A percentile compares a stretch with the other conserved stretches of the same genome.
Evolutionary conservation across 805 yeast species (phyloP).

Genomic region (Lipomyces sp.): DNA sequence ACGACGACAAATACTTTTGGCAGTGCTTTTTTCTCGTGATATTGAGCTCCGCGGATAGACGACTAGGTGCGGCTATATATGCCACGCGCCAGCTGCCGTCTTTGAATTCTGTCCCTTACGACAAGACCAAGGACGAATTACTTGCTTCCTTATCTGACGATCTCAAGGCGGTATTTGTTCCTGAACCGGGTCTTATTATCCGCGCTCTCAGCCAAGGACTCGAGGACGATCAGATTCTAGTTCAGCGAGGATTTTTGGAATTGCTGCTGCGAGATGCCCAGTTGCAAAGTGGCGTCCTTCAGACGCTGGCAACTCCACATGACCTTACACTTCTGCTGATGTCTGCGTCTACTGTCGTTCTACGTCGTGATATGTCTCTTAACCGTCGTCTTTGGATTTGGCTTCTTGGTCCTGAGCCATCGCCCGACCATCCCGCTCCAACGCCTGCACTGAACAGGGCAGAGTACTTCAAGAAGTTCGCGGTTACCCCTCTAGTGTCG

Average conservation of each 20-base stretch:
- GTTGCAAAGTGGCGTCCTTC: slow-evolving; percentile 57
- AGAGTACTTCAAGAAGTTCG: slow-evolving; percentile 38
- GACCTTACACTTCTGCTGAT: slow-evolving; percentile 61
- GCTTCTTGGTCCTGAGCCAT: slow-evolving; percentile 76
- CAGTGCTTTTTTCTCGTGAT: slow-evolving; percentile 69
- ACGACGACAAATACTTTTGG: slow-evolving; percentile 81
- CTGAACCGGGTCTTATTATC: slow-evolving; percentile 75
- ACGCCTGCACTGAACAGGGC: slow-evolving; percentile 20
- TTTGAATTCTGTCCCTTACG: slow-evolving; percentile 42
- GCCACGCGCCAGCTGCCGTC: slow-evolving; percentile 62
- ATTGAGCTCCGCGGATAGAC: slow-evolving; percentile 72
- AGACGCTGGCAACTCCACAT: slow-evolving; percentile 44
- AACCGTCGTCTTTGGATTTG: slow-evolving; percentile 93
- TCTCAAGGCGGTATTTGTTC: slow-evolving; percentile 60
- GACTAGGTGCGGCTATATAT: slow-evolving; percentile 84
- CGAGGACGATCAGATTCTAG: slow-evolving; percentile 61
- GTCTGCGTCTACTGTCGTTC: slow-evolving; percentile 63
- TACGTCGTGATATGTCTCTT: slow-evolving; percentile 87
- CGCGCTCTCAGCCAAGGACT: slow-evolving; percentile 73
- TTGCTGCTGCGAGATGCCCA: slow-evolving; percentile 65
- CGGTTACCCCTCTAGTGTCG: slow-evolving; percentile 43
- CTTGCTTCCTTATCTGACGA: slow-evolving; percentile 43
- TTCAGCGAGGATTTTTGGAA: slow-evolving; percentile 87
- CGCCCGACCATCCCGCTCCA: slow-evolving; percentile 18
- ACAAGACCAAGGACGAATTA: slow-evolving; percentile 25